Evolutionary conservation across 352 stramenopile genomes (phyloP), one percentile per base, ranked within the genome.

Genomic region (Globisporangium emineosum): DNA sequence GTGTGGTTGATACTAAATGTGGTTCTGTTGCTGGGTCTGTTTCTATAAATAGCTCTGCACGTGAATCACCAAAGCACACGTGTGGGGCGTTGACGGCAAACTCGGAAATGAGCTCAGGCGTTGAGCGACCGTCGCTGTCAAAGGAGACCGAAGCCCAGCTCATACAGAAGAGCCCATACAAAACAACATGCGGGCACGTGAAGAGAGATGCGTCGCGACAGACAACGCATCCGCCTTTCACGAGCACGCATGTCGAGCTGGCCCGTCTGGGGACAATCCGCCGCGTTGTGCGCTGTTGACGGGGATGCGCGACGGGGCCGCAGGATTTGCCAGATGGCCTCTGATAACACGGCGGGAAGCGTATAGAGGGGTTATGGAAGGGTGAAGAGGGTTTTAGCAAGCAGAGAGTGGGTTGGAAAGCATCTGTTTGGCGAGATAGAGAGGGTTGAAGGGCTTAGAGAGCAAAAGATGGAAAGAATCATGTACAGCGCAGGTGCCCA

Each of bases 91-190:
- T 19, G 51, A 57, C 27, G 27, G 51, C 51, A 57, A 57, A 30
- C 51, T 57, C 27, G 51, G 29, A 40, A 57, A 57, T 57, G 51
- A 57, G 29, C 29, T 25, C 51, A 33, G 49, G 49, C 25, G 15
- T 23, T 13, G 21, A 21, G 12, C n/a, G 21, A 25, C 49, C 17
- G 25, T 5, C 5, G 27, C 49, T 47, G 49, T 55, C 49, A 55
- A 55, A 57, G n/a, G 51, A 57, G 51, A 32, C 17, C 50, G 49
- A 23, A 35, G n/a, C 49, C 29, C 49, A 33, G 40, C 40, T 54
- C 47, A 29, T 17, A 5, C 47, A 52, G 45, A 3, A 52, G 45
- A 52, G 45, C 4, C 35, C 3, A 43, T 17, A 43, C 35, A 43
- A 43, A 43, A 43, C 13, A 40, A 19, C 35, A 43, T 13, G 4